Base-by-base conservation (phyloP, 73 alveolate species). In the Stentor coeruleus region DNA sequence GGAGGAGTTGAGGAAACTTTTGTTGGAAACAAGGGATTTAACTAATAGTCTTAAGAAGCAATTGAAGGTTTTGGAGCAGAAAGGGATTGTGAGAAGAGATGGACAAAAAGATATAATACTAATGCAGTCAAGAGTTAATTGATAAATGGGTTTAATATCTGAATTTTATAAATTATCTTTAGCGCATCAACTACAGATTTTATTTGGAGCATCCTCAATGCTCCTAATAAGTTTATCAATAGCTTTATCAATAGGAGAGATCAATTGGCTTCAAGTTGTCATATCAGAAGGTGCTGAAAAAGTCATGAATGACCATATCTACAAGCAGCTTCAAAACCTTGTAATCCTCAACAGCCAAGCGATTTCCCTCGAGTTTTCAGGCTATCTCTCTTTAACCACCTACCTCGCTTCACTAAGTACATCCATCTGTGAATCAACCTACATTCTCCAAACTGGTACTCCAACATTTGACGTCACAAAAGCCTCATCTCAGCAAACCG, bases 11-110 rank as follows among this genome's bases (percentile, higher is more conserved):
- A 90, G 87, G 81, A 59, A 83, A 39, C 91, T 90, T 36, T 88
- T 90, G 30, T 77, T 74, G 36, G 93, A 90, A 73, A 90, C 96
- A 2, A 86, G 83, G 91, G 84, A 89, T 49, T 49, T 90, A 3
- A 90, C 96, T 35, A 87, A 90, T 55, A 90, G 87, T 38, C 88
- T 90, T 15, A 90, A 87, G 77, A 93, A 87, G 35, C 87, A 90
- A 58, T 81, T 90, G 37, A 90, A 90, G 81, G 84, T 90, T 4
- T 74, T 90, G 37, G 96, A 90, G 81, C 84, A 89, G 55, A 90
- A 90, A 59, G 96, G 96, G 42, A 92, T 90, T 36, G 83, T 40
- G 20, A 49, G 66, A 49, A 49, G 66, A 49, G 66, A 11, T 11
- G 66, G 6, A 49, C 28, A 49, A 20, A 49, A 49, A 20, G 66